Conservation (phyloP, 148 eudicot genomes). For the Cornus controversa region DNA sequence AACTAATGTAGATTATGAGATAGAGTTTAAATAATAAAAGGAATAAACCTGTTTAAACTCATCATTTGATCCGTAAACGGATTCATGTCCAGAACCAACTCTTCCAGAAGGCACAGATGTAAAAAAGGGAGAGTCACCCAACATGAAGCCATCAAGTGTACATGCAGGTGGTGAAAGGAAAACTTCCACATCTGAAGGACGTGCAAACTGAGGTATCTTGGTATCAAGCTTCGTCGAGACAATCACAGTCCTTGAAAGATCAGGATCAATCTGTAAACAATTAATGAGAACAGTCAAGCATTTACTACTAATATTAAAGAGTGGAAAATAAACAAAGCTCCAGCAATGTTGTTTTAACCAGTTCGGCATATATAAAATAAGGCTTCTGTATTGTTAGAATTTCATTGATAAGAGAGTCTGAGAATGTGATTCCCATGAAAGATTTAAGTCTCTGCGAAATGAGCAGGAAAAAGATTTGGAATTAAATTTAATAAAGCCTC, state of each 20-base stretch:
- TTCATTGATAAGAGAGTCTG: not conserved
- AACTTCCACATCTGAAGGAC: conserved; percentile 98
- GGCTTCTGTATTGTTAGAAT: not conserved
- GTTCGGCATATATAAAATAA: not conserved
- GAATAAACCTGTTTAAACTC: conserved; percentile 84
- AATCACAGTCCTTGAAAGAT: conserved; percentile 91
- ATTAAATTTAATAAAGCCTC: not conserved
- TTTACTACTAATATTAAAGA: not conserved
- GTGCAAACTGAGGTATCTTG: conserved; percentile 92
- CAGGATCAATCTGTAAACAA: conserved; percentile 73
- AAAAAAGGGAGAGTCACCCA: conserved; percentile 95
- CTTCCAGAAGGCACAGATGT: conserved; percentile 99
- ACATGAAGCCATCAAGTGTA: conserved; percentile 82
- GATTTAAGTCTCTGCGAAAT: not conserved
- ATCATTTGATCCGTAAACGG: conserved; percentile 84
- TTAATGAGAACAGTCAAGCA: not conserved
- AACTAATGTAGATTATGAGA: not conserved
- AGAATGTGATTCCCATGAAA: conserved; percentile 7
- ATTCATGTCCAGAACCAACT: conserved; percentile 84
- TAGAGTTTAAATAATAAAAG: not conserved
- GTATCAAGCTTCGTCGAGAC: conserved; percentile 98
- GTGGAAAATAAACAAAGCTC: not conserved
- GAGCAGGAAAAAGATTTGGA: not conserved
- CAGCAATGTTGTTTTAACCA: not conserved
- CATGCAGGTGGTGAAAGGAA: conserved; percentile 89